Percentiles rank a stretch among this genome's conserved stretches.
These are phyloP conservation scores for Helicostylum pulchrum DNA, from an alignment of 192 early-diverging fungal species.

Conservation along the genomic window DNA sequence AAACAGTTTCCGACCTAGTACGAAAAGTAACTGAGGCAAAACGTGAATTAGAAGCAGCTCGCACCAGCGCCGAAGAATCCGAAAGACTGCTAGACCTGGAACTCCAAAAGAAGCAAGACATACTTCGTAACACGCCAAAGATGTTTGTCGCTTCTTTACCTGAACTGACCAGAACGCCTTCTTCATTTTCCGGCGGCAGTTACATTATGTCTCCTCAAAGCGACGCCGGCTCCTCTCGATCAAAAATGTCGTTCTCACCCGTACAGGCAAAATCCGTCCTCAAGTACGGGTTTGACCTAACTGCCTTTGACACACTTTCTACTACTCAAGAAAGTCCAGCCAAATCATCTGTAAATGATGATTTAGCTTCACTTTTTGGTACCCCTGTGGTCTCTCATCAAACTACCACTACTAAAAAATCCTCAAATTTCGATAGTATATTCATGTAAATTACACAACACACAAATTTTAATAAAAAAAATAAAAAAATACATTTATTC, in stretches of 20 bases:
- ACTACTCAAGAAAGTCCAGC: background rate
- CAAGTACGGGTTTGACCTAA: constrained; percentile 37
- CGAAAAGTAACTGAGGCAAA: background rate
- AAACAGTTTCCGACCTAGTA: background rate
- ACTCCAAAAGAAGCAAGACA: background rate
- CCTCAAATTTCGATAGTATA: too few species aligned
- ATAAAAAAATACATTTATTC: too few species aligned
- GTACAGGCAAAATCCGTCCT: background rate
- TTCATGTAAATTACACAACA: too few species aligned
- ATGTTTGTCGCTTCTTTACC: background rate
- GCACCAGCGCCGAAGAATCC: background rate
- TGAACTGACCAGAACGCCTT: background rate
- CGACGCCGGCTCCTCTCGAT: background rate
- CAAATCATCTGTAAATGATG: constrained; percentile 16
- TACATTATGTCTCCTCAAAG: background rate
- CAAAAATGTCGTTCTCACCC: background rate
- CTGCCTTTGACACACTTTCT: constrained; percentile 18
- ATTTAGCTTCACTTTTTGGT: constrained; percentile 22
- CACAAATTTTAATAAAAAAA: too few species aligned
- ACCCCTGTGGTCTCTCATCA: background rate
- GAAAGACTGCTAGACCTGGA: background rate
- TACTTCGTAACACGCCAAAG: too few species aligned
- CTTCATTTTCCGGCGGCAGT: background rate
- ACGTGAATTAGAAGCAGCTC: background rate
- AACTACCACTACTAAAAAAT: too few species aligned